Percentiles rank a stretch among this genome's conserved stretches.
These are phyloP conservation scores for Eutrema salsugineum DNA, from an alignment of 441 rosid species.

Conservation along the genomic window DNA sequence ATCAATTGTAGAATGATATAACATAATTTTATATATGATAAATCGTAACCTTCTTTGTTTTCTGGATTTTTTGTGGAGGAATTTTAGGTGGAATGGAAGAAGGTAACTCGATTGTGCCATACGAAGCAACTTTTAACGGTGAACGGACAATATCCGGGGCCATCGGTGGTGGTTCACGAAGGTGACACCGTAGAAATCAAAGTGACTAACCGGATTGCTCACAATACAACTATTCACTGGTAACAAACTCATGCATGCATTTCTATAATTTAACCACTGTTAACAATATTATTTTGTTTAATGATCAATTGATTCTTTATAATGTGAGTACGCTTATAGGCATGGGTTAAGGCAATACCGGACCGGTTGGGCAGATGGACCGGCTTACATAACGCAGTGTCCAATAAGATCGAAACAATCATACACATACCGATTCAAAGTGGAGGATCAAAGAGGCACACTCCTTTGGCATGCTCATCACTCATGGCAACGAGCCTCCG, in stretches of 20 bases:
- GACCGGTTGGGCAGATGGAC: slow-evolving; percentile 75
- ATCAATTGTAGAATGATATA: background rate
- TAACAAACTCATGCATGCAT: slow-evolving; percentile 23
- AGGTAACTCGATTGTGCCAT: slow-evolving; percentile 52
- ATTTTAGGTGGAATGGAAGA: slow-evolving; percentile 48
- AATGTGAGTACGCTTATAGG: slow-evolving; percentile 25
- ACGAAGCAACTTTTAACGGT: slow-evolving; percentile 54
- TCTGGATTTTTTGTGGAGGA: background rate
- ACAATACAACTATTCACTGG: slow-evolving; percentile 62
- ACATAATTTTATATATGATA: background rate
- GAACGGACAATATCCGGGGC: slow-evolving; percentile 64
- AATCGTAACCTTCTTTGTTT: background rate
- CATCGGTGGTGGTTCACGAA: slow-evolving; percentile 54
- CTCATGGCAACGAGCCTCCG: slow-evolving; percentile 72
- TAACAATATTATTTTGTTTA: background rate
- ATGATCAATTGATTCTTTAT: background rate
- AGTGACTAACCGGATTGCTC: slow-evolving; percentile 46
- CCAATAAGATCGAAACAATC: slow-evolving; percentile 52
- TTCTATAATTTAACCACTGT: background rate
- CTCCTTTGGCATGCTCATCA: slow-evolving; percentile 65
- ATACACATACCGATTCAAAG: slow-evolving; percentile 53
- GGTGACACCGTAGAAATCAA: slow-evolving; percentile 58
- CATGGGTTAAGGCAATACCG: slow-evolving; percentile 62
- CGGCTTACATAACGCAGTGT: slow-evolving; percentile 66
- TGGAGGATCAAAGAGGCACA: slow-evolving; percentile 59